phyloP scores from a whole-genome alignment of 441 rosid species.

The Rhodomyrtus psidioides region DNA sequence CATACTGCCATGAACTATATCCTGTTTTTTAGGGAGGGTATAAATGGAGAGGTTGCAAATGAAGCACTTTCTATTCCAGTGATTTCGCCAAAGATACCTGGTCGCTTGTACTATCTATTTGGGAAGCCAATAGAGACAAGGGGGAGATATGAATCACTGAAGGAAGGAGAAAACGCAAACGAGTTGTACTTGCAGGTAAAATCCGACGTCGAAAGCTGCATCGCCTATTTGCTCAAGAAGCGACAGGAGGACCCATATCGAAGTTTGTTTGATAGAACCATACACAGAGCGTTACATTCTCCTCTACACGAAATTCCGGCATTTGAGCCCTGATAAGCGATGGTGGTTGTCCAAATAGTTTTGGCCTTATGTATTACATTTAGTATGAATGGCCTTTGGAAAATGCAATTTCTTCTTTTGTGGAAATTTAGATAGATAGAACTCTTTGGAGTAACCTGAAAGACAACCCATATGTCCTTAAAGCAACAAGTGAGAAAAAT shows the following conservation, averaged over 20 bases:
- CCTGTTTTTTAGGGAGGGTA: neutral
- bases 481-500: neutral
- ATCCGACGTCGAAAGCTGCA: neutral
- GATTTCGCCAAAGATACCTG: neutral
- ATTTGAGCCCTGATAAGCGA: neutral
- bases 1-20: neutral
- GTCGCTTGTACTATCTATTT: conserved; percentile 5
- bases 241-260: conserved; percentile 8
- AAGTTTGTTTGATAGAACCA: neutral
- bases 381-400: neutral
- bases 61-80: neutral
- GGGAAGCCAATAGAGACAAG: conserved; percentile 1
- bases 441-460: neutral
- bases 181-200: neutral
- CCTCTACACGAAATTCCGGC: neutral
- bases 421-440: neutral
- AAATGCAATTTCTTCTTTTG: neutral
- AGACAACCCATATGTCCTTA: neutral
- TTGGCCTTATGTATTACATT: neutral
- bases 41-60: neutral
- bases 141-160: neutral
- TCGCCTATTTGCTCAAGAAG: conserved; percentile 2
- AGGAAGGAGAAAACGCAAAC: neutral
- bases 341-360: neutral
- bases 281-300: neutral